Percentiles rank a stretch among this genome's conserved stretches.
Conservation (phyloP, 164 flowering plant genomes). For the Piper betle region DNA sequence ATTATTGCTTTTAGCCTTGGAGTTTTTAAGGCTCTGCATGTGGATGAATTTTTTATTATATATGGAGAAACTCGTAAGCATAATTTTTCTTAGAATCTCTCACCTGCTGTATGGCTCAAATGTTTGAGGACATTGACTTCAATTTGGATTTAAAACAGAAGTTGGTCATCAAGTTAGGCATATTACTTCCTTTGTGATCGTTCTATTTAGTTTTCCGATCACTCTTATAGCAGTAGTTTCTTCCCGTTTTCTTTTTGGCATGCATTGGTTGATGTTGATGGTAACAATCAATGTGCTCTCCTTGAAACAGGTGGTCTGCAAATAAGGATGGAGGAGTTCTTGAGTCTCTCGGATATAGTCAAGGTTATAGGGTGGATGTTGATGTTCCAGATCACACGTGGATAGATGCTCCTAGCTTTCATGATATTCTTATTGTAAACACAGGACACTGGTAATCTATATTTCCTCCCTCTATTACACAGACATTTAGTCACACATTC, state of each 20-base stretch:
- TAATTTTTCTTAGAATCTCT: no score
- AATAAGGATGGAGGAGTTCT: conserved; percentile 43
- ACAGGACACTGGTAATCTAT: conserved; percentile 91
- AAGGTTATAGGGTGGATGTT: conserved; percentile 88
- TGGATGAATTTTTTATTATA: no score
- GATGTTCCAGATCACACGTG: conserved; percentile 88
- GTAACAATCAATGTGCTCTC: neutral
- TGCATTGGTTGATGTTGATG: neutral
- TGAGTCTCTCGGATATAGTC: conserved; percentile 78
- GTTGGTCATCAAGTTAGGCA: neutral
- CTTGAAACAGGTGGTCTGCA: conserved; percentile 56
- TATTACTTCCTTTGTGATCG: neutral
- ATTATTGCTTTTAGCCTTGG: no score
- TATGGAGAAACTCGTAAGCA: no score
- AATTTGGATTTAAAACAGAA: neutral
- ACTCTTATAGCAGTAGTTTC: neutral
- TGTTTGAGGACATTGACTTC: no score
- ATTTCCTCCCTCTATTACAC: neutral
- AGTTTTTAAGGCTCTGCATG: no score
- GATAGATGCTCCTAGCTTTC: conserved; percentile 71
- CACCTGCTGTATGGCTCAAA: no score
- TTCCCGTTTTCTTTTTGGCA: neutral
- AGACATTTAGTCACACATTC: neutral
- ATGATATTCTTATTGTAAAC: conserved; percentile 73
- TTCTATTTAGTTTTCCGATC: neutral